Percentiles rank a stretch among this genome's conserved stretches.
phyloP scores from a whole-genome alignment of 129 eudicot genomes.

The Arctium minus region DNA sequence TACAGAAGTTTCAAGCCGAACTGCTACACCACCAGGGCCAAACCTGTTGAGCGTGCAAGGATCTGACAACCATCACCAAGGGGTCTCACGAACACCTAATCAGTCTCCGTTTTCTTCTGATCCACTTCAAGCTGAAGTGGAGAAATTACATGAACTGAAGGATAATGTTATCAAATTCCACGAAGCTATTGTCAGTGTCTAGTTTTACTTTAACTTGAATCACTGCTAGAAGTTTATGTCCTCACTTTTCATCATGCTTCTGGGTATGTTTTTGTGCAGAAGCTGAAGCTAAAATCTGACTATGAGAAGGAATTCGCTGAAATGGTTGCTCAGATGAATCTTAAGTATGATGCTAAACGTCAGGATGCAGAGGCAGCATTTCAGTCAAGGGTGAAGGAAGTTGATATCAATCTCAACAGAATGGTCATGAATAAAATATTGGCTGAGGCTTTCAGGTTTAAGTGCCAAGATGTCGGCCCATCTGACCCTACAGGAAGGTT shows the following conservation, averaged over 20 bases:
- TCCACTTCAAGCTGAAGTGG: conserved; percentile 65
- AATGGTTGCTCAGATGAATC: conserved; percentile 40
- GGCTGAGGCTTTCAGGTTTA: conserved; percentile 62
- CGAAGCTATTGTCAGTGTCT: conserved; percentile 48
- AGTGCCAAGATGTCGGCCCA: conserved; percentile 52
- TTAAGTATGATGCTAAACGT: conserved; percentile 50
- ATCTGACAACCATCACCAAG: conserved; percentile 21
- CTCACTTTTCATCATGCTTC: conserved; percentile 7
- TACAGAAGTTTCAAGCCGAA: conserved; percentile 21
- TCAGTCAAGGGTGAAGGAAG: conserved; percentile 44
- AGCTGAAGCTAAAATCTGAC: conserved; percentile 49
- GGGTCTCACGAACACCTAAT: conserved; percentile 10
- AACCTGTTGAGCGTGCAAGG: conserved; percentile 20
- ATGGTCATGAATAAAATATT: conserved; percentile 50
- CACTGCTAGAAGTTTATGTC: neutral
- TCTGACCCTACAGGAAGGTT: conserved; percentile 38
- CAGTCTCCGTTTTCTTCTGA: conserved; percentile 23
- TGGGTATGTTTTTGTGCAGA: conserved; percentile 44
- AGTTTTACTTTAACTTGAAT: neutral
- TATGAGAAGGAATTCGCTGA: conserved; percentile 68
- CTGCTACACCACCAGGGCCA: conserved; percentile 16
- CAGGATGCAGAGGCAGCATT: conserved; percentile 52
- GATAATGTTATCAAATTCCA: conserved; percentile 30
- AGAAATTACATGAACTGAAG: conserved; percentile 40
- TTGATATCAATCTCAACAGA: conserved; percentile 42